Base-by-base conservation (phyloP, 176 grass and related monocot species). In the Phoenix roebelenii region DNA sequence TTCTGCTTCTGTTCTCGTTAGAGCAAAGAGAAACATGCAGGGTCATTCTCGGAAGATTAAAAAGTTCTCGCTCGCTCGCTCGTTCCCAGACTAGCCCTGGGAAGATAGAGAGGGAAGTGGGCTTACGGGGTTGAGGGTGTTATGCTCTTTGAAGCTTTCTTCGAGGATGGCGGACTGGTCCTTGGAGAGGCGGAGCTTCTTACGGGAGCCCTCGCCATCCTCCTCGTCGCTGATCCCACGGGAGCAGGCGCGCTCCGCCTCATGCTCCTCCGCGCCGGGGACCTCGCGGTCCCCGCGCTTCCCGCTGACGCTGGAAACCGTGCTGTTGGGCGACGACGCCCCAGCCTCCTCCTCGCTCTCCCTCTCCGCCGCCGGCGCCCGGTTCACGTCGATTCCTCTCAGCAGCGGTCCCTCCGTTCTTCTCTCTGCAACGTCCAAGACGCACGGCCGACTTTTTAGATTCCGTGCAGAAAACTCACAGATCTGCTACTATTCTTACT, bases 381-480 rank as follows among this genome's bases (percentile, higher is more conserved):
- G 75, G 65, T 95, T 95, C 60, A 88, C 89, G 76, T 95, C 89
- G 61, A 95, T 85, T 64, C 83, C 88, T 5, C 88, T 68, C 58
- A 84, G 76, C 61, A 74, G 57, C 71, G 80, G 83, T 77, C 79
- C 79, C 76, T 77, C 76, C 51, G 18, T 16, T 72, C 18, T 63
- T 32, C 39, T 77, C 66, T 70, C 66, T 63, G 16, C 22, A 16
- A 3, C 22, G 20, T 20, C 22, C 19, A 48, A 44, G 2, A 44
- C 35, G 12, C 9, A 44, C 1, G 0, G 7, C 35, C 35, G 35
- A 44, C 35, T 44, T 9, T 44, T 44, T 44, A 44, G 35, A 44
- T 44, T 44, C 35, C 35, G 35, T 14, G 9, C 2, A 44, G 35
- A 44, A 44, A 44, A 14, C 7, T 44, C 1, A 9, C 9, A 44